Base-by-base conservation (phyloP, 306 rosid species). In the Delonix regia region DNA sequence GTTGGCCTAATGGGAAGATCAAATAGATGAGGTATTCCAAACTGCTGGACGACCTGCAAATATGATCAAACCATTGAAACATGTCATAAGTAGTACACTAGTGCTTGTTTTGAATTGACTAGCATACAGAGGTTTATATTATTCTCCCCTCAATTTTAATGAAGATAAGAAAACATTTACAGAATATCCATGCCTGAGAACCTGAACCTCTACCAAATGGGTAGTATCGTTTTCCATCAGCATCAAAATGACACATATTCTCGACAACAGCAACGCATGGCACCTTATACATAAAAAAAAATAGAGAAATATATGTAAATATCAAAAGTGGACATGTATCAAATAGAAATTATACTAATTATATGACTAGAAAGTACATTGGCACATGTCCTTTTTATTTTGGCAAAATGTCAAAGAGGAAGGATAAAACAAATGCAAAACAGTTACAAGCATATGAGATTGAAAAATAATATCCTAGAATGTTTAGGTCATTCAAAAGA, bases 161-260 rank as follows among this genome's bases (percentile, higher is more conserved):
- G n/a, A 79, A 75, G 71, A 61, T 64, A 24, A 62, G 48, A 77
- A 77, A 79, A 70, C 14, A 69, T 18, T 62, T 11, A 47, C 47
- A 81, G 0, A 36, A 47, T 73, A 73, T 63, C 70, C 93, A 38
- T 90, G 85, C 99, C 96, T 91, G 92, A 83, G 94, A 83, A 65
- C 99, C 98, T 64, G 99, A 95, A 77, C 99, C 98, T 86, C 92
- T 90, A 71, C 98, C 98, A 69, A 95, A 95, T 38, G 99, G 98
- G 85, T 95, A 93, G 78, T 91, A 84, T 66, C 97, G 93, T 81
- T 90, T 95, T 79, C 98, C 98, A 74, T 93, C 99, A 36, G 98
- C 98, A 79, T 95, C 98, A 83, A 95, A 95, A 82, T 95, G 98
- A 85, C 96, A 91, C 99, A 95, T 89, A 83, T 95, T 95, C 84